Evolutionary conservation across 116 monocot species (phyloP).

Genomic region (Cymodocea nodosa): DNA sequence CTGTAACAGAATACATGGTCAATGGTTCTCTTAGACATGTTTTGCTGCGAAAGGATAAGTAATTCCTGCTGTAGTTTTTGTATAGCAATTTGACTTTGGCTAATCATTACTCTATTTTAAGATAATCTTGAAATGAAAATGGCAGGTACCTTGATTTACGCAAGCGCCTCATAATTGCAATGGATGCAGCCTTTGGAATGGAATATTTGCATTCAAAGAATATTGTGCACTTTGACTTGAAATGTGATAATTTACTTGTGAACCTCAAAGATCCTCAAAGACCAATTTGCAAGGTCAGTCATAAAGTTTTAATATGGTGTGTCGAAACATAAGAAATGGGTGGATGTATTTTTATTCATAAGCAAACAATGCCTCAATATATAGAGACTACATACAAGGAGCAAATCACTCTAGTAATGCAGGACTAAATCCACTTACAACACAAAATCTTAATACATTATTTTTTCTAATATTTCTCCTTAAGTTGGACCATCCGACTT

Average conservation of each 20-base stretch:
- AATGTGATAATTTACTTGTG: constrained; percentile 96
- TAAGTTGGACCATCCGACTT: too few relatives aligned
- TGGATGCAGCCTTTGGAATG: constrained; percentile 99
- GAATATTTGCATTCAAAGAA: constrained; percentile 97
- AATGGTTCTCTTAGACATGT: constrained; percentile 97
- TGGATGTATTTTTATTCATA: too few relatives aligned
- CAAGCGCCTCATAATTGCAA: constrained; percentile 87
- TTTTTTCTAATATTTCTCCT: too few relatives aligned
- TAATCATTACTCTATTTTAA: neutral
- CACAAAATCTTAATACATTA: too few relatives aligned
- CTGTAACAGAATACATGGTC: constrained; percentile 96
- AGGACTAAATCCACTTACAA: too few relatives aligned
- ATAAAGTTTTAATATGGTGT: too few relatives aligned
- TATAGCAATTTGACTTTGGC: neutral
- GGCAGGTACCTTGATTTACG: constrained; percentile 79
- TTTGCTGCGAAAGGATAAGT: constrained; percentile 58
- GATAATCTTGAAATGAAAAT: constrained; percentile 7
- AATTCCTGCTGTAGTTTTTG: neutral
- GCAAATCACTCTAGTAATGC: too few relatives aligned
- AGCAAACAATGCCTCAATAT: too few relatives aligned
- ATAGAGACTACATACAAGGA: too few relatives aligned
- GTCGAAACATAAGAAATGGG: too few relatives aligned
- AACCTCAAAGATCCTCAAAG: constrained; percentile 91
- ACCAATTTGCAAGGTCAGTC: constrained; percentile 80
- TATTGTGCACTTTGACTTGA: constrained; percentile 98